phyloP scores from a whole-genome alignment of 345 rosid species.

The Nephelium lappaceum region DNA sequence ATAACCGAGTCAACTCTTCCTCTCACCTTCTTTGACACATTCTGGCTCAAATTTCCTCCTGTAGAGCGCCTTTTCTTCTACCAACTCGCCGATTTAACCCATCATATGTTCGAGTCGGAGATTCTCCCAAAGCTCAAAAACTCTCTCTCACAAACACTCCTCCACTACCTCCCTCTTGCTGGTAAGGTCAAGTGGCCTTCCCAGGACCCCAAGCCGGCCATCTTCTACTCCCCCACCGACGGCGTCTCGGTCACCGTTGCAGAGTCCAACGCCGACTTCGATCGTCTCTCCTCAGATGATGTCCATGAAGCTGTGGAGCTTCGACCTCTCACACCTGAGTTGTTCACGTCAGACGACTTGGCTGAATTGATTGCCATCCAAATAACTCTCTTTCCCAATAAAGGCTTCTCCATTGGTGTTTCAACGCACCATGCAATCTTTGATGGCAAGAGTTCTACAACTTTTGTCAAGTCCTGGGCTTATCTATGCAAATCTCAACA shows the following conservation, averaged over 20 bases:
- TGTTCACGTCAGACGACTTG: slow-evolving; percentile 24
- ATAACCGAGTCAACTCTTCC: slow-evolving; percentile 30
- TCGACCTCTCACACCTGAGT: slow-evolving; percentile 37
- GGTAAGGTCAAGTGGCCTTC: slow-evolving; percentile 33
- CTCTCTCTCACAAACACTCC: slow-evolving; percentile 41
- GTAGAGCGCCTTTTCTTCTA: slow-evolving; percentile 44
- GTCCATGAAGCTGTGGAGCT: slow-evolving; percentile 27
- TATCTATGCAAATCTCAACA: slow-evolving; percentile 5
- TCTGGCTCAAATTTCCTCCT: slow-evolving; percentile 35
- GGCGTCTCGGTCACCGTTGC: slow-evolving; percentile 43
- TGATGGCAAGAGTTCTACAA: slow-evolving; percentile 5
- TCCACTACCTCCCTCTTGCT: slow-evolving; percentile 36
- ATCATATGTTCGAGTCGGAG: slow-evolving; percentile 32
- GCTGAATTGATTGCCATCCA: slow-evolving; percentile 16
- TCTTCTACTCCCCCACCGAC: slow-evolving; percentile 25
- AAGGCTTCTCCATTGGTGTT: slow-evolving; percentile 24
- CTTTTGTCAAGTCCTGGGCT: slow-evolving; percentile 32
- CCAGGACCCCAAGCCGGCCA: slow-evolving; percentile 27
- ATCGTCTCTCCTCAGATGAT: slow-evolving; percentile 23
- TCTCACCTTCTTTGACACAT: slow-evolving; percentile 26
- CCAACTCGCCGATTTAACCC: slow-evolving; percentile 27
- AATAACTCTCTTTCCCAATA: slow-evolving; percentile 26
- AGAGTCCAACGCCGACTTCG: slow-evolving; percentile 34
- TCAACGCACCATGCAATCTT: slow-evolving; percentile 12
- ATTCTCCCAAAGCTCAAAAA: slow-evolving; percentile 42